Evolutionary conservation across 1,139 yeast genomes (phyloP), one percentile per base, ranked within the genome.

Genomic region (Kodamaea fungicola): DNA sequence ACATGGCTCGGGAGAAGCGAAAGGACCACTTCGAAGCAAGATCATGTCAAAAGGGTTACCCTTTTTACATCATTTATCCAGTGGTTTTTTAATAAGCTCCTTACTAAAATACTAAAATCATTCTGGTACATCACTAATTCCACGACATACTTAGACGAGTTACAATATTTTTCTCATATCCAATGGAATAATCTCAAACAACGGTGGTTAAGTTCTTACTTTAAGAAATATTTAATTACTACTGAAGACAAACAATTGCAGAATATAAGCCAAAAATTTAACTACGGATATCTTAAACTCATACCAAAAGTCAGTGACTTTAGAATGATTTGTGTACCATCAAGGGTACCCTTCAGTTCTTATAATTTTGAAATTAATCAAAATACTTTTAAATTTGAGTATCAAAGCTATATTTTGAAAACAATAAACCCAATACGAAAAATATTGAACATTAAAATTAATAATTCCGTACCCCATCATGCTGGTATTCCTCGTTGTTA

Each of bases 121-220:
- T 78, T 76, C 50, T 90, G 90, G 68, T 83, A 84, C 52, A 79
- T 83, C 2, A 79, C 92, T 0, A 83, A 80, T 37, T 56, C 72
- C 0, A 55, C 71, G 1, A 67, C 80, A 3, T 23, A n/a, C 6
- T 27, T 22, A 2, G 52, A 62, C 0, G 51, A 61, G 5, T 43
- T 74, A 0, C 44, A 69, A 1, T 87, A 69, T 52, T 87, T 74
- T 50, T 72, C 83, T 9, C 89, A 80, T 36, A 65, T 61, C 22
- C 57, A 63, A 1, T 90, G 97, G 96, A 51, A 50, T 7, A 40
- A 40, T 8, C 51, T 80, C 6, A 60, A 78, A 0, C 47, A 50
- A 7, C 50, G 58, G 0, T 79, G 76, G 69, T 47, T 74, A 32
- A 49, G 56, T 2, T 44, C 45, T 6, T 81, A 78, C 48, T 54